These are phyloP conservation scores for Opeltia flavorubescens DNA, from an alignment of 495 filamentous ascomycete genomes.

Conservation along the genomic window DNA sequence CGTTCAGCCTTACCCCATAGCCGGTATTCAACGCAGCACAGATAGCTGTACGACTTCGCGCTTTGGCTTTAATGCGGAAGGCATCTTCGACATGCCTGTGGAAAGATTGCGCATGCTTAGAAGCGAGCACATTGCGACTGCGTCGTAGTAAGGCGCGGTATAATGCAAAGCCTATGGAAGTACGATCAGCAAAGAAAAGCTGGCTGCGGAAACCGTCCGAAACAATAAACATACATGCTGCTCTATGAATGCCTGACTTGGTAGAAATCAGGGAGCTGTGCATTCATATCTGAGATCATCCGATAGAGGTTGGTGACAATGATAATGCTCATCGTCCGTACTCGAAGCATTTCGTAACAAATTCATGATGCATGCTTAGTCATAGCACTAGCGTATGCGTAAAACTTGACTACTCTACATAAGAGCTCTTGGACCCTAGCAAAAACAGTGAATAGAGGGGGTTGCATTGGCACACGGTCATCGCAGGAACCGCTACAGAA, in stretches of 20 bases:
- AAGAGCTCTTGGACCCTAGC: too few species aligned
- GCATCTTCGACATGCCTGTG: constrained; percentile 28
- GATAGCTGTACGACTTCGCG: constrained; percentile 40
- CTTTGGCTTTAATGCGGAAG: constrained; percentile 42
- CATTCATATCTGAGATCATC: constrained; percentile 17
- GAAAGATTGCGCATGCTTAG: constrained; percentile 24
- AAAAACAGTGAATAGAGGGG: too few species aligned
- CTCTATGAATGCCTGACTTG: constrained; percentile 39
- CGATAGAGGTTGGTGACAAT: not conserved
- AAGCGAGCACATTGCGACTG: constrained; percentile 36
- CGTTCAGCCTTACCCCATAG: constrained; percentile 47
- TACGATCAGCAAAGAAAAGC: constrained; percentile 6
- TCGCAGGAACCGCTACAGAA: too few species aligned
- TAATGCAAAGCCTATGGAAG: constrained; percentile 53
- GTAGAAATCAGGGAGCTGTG: constrained; percentile 31
- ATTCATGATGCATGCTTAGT: too few species aligned
- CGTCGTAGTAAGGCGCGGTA: constrained; percentile 53
- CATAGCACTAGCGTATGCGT: too few species aligned
- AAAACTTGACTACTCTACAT: too few species aligned
- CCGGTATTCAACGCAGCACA: constrained; percentile 45
- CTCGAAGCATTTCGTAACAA: too few species aligned
- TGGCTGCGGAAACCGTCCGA: not conserved
- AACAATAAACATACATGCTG: constrained; percentile 42
- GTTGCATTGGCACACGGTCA: too few species aligned
- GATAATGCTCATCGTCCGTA: not conserved